phyloP scores from a whole-genome alignment of 352 stramenopile species.

The Globisporangium polare region DNA sequence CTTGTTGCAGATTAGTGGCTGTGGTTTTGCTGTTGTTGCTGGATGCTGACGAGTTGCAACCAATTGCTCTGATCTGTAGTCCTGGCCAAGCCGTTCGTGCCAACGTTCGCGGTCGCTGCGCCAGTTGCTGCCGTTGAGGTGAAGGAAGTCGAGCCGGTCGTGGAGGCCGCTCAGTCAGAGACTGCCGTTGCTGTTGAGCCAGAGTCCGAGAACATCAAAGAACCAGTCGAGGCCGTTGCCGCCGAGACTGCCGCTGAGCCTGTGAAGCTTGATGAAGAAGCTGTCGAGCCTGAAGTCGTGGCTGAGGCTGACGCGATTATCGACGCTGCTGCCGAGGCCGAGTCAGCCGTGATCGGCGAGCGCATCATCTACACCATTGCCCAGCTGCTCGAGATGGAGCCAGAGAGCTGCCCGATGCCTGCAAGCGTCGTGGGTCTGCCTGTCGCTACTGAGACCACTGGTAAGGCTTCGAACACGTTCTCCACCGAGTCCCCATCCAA shows the following conservation, averaged over 20 bases:
- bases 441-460: slow-evolving; percentile 42
- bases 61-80: slow-evolving; percentile 3
- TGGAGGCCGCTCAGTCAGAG: neutral
- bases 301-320: slow-evolving; percentile 4
- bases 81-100: slow-evolving; percentile 17
- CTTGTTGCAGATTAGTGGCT: neutral
- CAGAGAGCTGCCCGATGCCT: slow-evolving; percentile 46
- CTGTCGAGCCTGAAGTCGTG: neutral
- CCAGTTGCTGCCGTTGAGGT: neutral
- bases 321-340: slow-evolving; percentile 26
- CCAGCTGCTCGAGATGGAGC: slow-evolving; percentile 69
- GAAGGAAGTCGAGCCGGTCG: slow-evolving; percentile 3
- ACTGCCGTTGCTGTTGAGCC: slow-evolving; percentile 2
- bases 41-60: slow-evolving; percentile 1
- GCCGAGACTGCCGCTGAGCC: neutral
- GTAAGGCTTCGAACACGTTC: slow-evolving; percentile 35
- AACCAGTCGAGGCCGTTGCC: slow-evolving; percentile 7
- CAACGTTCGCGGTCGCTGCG: neutral
- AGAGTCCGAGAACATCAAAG: slow-evolving; percentile 19
- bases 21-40: neutral
- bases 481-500: slow-evolving; percentile 3
- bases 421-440: slow-evolving; percentile 44
- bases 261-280: neutral
- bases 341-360: slow-evolving; percentile 40
- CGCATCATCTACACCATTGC: slow-evolving; percentile 79